phyloP scores from a whole-genome alignment of 1,284 basidiomycete genomes.

The Sporisorium exsertum region DNA sequence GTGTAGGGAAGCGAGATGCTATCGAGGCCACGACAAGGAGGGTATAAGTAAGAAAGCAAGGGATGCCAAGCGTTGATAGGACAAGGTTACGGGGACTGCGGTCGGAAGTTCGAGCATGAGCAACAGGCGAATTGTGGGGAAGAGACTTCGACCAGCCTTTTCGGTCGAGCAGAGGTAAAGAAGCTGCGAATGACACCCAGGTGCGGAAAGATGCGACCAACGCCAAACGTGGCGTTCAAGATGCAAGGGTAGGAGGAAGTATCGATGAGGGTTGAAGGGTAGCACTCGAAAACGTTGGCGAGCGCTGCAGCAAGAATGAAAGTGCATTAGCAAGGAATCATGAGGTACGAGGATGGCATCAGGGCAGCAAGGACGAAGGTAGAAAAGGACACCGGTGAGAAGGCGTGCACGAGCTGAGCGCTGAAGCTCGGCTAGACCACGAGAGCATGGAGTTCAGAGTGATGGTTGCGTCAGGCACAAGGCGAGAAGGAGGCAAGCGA shows the following conservation, averaged over 20 bases:
- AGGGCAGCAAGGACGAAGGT: too few species aligned
- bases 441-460: constrained; percentile 1
- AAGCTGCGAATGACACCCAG: not conserved
- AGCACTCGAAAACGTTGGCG: too few species aligned
- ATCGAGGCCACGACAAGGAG: not conserved
- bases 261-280: not conserved
- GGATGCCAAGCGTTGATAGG: not conserved
- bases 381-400: constrained; percentile 7
- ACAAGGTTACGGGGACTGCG: not conserved
- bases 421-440: constrained; percentile 2
- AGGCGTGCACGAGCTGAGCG: too few species aligned
- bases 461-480: constrained; percentile 3
- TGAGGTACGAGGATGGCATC: too few species aligned
- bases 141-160: not conserved
- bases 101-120: too few species aligned
- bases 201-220: constrained; percentile 3
- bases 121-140: constrained; percentile 1
- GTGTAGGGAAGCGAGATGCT: not conserved
- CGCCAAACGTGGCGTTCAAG: constrained; percentile 8
- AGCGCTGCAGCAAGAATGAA: too few species aligned
- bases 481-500: not conserved
- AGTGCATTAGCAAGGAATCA: too few species aligned
- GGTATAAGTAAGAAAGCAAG: constrained; percentile 3
- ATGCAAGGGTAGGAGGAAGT: not conserved
- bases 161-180: not conserved